Evolutionary conservation across 805 yeast species (phyloP), one percentile per base, ranked within the genome.

Genomic region (Pichia cephalocereana): DNA sequence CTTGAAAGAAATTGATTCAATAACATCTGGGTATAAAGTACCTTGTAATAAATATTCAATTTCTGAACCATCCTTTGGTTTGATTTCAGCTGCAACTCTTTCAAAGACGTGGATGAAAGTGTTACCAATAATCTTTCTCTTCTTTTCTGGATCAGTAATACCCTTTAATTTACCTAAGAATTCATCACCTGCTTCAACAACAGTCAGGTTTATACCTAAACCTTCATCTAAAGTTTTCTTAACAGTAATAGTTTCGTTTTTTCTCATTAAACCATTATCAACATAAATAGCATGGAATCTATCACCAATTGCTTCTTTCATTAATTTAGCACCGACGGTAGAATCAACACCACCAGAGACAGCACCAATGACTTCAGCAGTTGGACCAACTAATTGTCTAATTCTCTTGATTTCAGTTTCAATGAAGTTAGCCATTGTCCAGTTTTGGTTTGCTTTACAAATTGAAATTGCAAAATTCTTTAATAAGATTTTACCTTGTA

Each of bases 291-390:
- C 99, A 63, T 93, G 99, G 85, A 93, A 93, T 68, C 99, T 81
- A 63, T 87, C 93, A 65, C 99, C 99, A 68, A 93, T 93, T 56
- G 99, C 99, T 73, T 86, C 96, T 56, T 88, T 83, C 96, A 93
- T 85, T 65, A 93, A 78, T 76, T 91, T 93, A 56, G 99, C 97
- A 57, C 97, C 99, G 52, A 93, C 99, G 44, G 99, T 93, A 46
- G 99, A 93, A 71, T 93, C 99, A 54, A 93, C 99, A 75, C 99
- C 99, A 63, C 99, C 99, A 46, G 96, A 88, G 56, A 93, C 99
- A 48, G 99, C 99, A 71, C 99, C 99, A 64, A 93, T 93, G 55
- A 93, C 99, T 72, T 93, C 98, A 49, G 96, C 98, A 49, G 89
- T 83, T 57, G 96, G 97, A 46, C 99, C 99, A 57, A 93, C 97